A percentile compares a stretch with the other conserved stretches of the same genome.
phyloP scores from a whole-genome alignment of 257 asterid genomes.

The Henckelia pumila region DNA sequence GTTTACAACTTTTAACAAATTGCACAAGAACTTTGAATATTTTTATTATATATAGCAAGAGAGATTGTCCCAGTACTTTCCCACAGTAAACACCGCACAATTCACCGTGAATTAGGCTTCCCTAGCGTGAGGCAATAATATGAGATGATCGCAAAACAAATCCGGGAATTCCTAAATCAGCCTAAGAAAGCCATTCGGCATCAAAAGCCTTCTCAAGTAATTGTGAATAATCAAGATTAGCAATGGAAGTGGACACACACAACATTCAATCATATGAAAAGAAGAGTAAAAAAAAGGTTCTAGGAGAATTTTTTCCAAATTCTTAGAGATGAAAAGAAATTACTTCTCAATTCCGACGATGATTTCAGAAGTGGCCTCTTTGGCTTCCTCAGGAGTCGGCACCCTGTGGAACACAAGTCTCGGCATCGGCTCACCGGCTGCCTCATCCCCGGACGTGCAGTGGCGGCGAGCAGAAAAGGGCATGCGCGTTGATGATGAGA shows the following conservation, averaged over 20 bases:
- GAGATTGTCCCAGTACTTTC: background rate
- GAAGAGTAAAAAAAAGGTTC: background rate
- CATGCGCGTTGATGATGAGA: conserved; percentile 37
- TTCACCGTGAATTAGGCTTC: no score
- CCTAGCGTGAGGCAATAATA: no score
- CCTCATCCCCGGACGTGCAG: conserved; percentile 23
- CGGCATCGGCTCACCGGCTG: conserved; percentile 21
- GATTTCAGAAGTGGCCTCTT: conserved; percentile 46
- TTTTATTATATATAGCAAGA: no score
- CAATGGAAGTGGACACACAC: background rate
- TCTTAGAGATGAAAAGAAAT: background rate
- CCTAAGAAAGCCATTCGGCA: background rate
- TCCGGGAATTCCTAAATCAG: background rate
- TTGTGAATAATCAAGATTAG: background rate
- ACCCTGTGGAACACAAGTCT: conserved; percentile 39
- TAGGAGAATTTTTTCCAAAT: background rate
- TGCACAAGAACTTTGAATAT: background rate
- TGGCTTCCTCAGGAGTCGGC: conserved; percentile 45
- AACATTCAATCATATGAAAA: background rate
- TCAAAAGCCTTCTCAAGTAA: background rate
- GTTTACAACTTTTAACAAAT: no score
- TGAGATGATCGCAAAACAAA: background rate
- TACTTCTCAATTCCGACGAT: conserved; percentile 43
- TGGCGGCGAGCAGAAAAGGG: conserved; percentile 27
- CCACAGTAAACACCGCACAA: background rate